phyloP scores from a whole-genome alignment of 2,329 filamentous ascomycete genomes.

The Sporothrix inflata region DNA sequence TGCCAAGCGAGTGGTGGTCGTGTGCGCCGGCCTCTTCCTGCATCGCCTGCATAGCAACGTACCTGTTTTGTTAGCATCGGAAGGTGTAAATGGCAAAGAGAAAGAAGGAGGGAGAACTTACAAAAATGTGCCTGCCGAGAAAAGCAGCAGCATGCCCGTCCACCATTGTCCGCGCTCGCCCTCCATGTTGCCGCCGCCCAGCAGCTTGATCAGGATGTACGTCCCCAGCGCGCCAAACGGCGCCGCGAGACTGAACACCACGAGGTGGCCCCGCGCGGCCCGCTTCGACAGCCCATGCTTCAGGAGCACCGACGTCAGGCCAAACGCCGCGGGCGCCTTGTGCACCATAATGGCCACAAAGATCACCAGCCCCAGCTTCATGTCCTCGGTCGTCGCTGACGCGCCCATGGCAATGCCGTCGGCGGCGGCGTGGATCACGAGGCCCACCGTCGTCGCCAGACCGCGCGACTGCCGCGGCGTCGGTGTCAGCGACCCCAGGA shows the following conservation, averaged over 20 bases:
- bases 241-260: conserved; percentile 89
- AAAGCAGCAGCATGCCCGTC: conserved; percentile 91
- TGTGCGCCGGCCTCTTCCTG: conserved; percentile 68
- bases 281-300: conserved; percentile 91
- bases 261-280: conserved; percentile 78
- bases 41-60: conserved; percentile 99
- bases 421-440: conserved; percentile 95
- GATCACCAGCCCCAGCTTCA: conserved; percentile 83
- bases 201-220: conserved; percentile 75
- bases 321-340: conserved; percentile 95
- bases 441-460: conserved; percentile 83
- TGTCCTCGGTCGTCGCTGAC: conserved; percentile 74
- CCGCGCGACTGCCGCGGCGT: conserved; percentile 63
- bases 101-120: conserved; percentile 54
- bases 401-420: conserved; percentile 96
- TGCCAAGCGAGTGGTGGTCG: conserved; percentile 52
- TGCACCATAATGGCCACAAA: conserved; percentile 97
- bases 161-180: conserved; percentile 75
- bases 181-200: conserved; percentile 62
- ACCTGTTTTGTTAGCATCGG: conserved; percentile 54
- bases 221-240: conserved; percentile 83
- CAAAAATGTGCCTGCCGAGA: conserved; percentile 94
- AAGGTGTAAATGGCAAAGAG: background rate
- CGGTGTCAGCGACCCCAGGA: conserved; percentile 61
- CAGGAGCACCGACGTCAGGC: conserved; percentile 83